Conservation (phyloP, 1,284 basidiomycete genomes). For the Ganoderma resinaceum region DNA sequence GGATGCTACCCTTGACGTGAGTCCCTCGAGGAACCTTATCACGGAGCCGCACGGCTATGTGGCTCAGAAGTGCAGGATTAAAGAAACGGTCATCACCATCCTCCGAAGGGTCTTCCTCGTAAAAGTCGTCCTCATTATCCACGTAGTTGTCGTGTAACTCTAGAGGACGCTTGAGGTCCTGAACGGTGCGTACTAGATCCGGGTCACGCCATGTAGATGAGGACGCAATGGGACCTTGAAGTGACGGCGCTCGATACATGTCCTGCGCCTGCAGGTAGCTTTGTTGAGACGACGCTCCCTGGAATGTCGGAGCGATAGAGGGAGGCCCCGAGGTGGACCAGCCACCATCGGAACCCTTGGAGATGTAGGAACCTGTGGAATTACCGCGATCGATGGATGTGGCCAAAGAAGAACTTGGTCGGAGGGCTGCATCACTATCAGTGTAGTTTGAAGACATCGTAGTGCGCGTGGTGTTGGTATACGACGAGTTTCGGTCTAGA, state of each 20-base stretch:
- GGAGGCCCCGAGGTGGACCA: constrained; percentile 30
- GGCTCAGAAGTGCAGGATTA: constrained; percentile 87
- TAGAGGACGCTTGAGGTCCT: constrained; percentile 49
- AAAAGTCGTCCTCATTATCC: constrained; percentile 59
- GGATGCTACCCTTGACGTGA: constrained; percentile 91
- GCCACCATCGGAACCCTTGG: constrained; percentile 34
- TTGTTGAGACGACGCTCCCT: constrained; percentile 22
- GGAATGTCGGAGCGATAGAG: constrained; percentile 26
- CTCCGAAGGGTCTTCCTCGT: constrained; percentile 69
- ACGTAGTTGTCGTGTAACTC: constrained; percentile 52
- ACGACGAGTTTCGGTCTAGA: constrained; percentile 34
- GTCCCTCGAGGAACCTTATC: constrained; percentile 87
- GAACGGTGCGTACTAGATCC: constrained; percentile 43
- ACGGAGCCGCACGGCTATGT: constrained; percentile 86
- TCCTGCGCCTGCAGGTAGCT: constrained; percentile 29
- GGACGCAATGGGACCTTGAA: constrained; percentile 31
- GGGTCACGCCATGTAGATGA: constrained; percentile 38
- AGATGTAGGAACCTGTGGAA: constrained; percentile 37
- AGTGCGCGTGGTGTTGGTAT: constrained; percentile 29
- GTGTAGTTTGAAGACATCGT: constrained; percentile 33
- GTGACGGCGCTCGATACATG: constrained; percentile 31
- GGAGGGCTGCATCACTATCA: constrained; percentile 29
- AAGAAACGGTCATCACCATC: constrained; percentile 83
- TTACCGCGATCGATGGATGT: constrained; percentile 40
- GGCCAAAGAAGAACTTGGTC: constrained; percentile 32